Base-by-base conservation (phyloP, 2,329 filamentous ascomycete species). In the Fusarium irregulare region DNA sequence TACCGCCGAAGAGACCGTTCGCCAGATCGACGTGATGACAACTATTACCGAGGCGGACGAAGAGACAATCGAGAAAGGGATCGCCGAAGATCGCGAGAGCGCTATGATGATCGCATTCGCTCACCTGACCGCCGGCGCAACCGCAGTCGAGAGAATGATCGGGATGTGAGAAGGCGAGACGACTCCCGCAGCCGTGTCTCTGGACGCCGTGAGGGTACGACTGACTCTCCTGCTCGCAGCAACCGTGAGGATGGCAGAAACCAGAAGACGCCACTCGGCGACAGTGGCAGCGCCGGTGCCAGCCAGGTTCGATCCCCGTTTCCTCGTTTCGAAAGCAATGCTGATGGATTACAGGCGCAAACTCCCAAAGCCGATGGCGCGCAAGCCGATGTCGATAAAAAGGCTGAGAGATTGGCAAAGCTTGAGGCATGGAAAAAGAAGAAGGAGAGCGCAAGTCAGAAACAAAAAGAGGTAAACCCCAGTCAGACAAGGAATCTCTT, bases 391-490 rank as follows among this genome's bases (percentile, higher is more conserved):
- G 88, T 89, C 66, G 90, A 93, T 51, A 93, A 80, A 58, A 93
- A 94, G 78, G 92, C 91, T 51, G 92, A 95, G 79, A 86, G 92
- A 68, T 85, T 94, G 45, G 93, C 93, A 28, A 94, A 93, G 77
- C 82, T 97, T 28, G 93, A 95, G 78, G 92, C 93, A 60, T 97
- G 94, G 94, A 97, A 97, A 82, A 92, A 93, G 80, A 95, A 94
- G 81, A 91, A 93, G 77, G 92, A 93, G 70, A 89, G 90, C 77
- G 91, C 91, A 73, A 91, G 91, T 73, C 87, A 87, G 68, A 93
- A 93, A 77, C 88, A 92, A 77, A 90, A 89, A 75, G 88, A 92
- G 74, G 86, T 90, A 46, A 89, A 88, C 56, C 84, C 88, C 42
- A 88, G 87, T 61, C 89, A 89, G 69, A 87, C 90, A 41, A 85